Conservation (phyloP, 192 early-diverging fungal genomes). For the Linnemannia zychae region DNA sequence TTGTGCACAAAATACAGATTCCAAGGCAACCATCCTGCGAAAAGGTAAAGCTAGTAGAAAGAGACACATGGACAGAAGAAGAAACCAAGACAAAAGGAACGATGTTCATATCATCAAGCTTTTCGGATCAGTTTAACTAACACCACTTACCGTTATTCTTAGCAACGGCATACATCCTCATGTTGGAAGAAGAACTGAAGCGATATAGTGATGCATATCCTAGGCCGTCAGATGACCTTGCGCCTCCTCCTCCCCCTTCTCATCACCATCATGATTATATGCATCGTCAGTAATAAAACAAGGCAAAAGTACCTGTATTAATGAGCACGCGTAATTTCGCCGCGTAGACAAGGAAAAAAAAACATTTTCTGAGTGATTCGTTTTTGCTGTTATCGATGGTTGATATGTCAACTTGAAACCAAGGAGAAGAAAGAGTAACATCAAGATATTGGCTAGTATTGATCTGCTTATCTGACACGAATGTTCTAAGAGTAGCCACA, state of each 20-base stretch:
- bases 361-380: no score
- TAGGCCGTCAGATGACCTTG: not conserved
- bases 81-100: no score
- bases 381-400: no score
- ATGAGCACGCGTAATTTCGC: no score
- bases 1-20: conserved; percentile 57
- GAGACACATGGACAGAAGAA: not conserved
- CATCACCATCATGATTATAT: not conserved
- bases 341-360: no score
- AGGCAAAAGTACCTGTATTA: no score
- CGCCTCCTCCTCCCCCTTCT: not conserved
- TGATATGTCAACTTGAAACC: no score
- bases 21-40: conserved; percentile 55
- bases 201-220: conserved; percentile 25
- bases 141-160: not conserved
- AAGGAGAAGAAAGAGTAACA: no score
- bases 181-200: conserved; percentile 39
- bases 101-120: no score
- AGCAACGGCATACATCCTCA: conserved; percentile 49
- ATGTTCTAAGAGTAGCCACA: no score
- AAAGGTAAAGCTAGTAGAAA: conserved; percentile 42
- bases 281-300: not conserved
- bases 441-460: no score
- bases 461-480: no score
- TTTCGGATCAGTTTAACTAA: not conserved